Evolutionary conservation across 2,329 filamentous ascomycete genomes (phyloP), one percentile per base, ranked within the genome.

Genomic region (Pseudocercospora fuligena): DNA sequence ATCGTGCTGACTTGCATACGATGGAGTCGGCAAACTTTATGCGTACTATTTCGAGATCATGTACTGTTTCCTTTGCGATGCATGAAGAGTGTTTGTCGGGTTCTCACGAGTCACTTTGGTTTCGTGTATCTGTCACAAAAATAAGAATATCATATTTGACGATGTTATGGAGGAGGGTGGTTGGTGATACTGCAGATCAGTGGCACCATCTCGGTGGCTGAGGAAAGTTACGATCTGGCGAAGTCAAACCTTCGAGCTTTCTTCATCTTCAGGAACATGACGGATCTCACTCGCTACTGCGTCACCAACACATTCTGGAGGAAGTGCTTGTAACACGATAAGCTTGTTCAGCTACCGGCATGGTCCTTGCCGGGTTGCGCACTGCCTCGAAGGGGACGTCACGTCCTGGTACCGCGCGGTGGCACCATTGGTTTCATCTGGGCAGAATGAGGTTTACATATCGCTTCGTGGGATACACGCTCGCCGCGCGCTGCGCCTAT

Each of bases 301-400:
- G 46, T 49, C 46, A 25, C 46, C 12, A 25, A 14, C n/a, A 14
- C 5, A 2, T 49, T 3, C 19, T 49, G 11, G 9, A 25, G 46
- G 19, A 11, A 49, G 46, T 14, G 19, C 47, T 51, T 25, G 23
- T 51, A 3, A 43, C 40, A 51, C 47, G 47, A 51, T 51, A 51
- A 58, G 54, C 54, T 58, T 58, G 54, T 58, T 40, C 27, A 33
- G 5, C 2, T 56, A 19, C 51, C 51, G 25, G 51, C 51, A 56
- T 56, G 8, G 21, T 25, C 51, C 51, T 54, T 58, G 54, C 46
- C 46, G 54, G 21, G 27, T 31, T 58, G 54, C 29, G 54, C 54
- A 58, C 29, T 58, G 54, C 54, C 54, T 58, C 29, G 19, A 49
- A 11, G 12, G n/a, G 46, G 19, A 49, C 46, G 46, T 23, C n/a